Evolutionary conservation across 345 rosid genomes (phyloP).

Genomic region (Euphorbia tirucalli): DNA sequence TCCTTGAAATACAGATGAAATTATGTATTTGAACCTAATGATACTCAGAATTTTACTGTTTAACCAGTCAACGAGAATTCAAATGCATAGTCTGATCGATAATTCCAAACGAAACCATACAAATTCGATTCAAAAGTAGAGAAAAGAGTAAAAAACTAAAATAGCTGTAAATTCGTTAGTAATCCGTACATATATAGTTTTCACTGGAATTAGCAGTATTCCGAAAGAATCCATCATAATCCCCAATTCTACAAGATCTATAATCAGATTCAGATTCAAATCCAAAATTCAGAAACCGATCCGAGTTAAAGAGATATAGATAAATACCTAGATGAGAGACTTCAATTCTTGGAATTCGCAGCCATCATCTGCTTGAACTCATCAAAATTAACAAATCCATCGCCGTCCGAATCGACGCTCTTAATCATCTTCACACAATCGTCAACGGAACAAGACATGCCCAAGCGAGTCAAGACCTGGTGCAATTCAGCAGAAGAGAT

Average conservation of each 20-base stretch:
- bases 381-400: constrained; percentile 68
- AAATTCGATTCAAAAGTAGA: not conserved
- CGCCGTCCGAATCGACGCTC: constrained; percentile 80
- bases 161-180: not conserved
- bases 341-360: not conserved
- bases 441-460: constrained; percentile 58
- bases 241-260: not conserved
- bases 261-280: not conserved
- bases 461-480: constrained; percentile 59
- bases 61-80: not conserved
- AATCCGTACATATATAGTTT: not conserved
- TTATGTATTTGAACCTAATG: not conserved
- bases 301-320: not conserved
- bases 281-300: not conserved
- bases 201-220: not conserved
- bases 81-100: not conserved
- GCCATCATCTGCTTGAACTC: constrained; percentile 89
- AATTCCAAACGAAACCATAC: not conserved
- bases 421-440: constrained; percentile 69
- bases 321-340: no score
- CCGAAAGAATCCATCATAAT: not conserved
- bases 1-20: not conserved
- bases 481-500: constrained; percentile 72
- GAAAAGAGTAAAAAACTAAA: not conserved
- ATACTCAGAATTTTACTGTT: not conserved